phyloP scores from a whole-genome alignment of 1,139 yeast genomes.

The Lodderomyces parapsilosis region DNA sequence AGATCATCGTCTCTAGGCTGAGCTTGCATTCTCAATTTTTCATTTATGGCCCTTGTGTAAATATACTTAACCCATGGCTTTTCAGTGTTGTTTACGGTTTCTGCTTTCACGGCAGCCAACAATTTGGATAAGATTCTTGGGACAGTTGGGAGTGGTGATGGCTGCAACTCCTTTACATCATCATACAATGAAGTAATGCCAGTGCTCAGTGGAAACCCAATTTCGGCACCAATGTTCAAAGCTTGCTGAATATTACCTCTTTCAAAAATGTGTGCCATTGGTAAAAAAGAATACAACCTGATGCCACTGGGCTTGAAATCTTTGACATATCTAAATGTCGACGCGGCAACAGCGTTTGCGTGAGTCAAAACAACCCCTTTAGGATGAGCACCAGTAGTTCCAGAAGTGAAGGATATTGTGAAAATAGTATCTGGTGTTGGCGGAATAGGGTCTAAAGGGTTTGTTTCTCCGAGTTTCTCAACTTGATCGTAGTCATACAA shows the following conservation, averaged over 20 bases:
- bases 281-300: slow-evolving; percentile 23
- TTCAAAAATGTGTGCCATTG: slow-evolving; percentile 66
- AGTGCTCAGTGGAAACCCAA: slow-evolving; percentile 42
- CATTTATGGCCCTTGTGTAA: slow-evolving; percentile 29
- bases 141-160: slow-evolving; percentile 35
- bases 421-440: slow-evolving; percentile 57
- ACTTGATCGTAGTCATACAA: slow-evolving; percentile 44
- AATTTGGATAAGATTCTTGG: slow-evolving; percentile 40
- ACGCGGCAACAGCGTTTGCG: slow-evolving; percentile 49
- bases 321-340: slow-evolving; percentile 23
- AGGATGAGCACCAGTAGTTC: slow-evolving; percentile 68
- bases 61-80: slow-evolving; percentile 26
- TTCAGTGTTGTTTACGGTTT: slow-evolving; percentile 44
- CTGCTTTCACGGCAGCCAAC: slow-evolving; percentile 46
- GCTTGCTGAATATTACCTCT: slow-evolving; percentile 28
- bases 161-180: slow-evolving; percentile 35
- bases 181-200: slow-evolving; percentile 38
- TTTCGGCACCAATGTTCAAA: slow-evolving; percentile 26
- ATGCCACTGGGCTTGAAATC: slow-evolving; percentile 14
- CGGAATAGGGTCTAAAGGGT: slow-evolving; percentile 44
- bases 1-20: slow-evolving; percentile 9
- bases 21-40: slow-evolving; percentile 32
- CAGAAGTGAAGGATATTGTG: slow-evolving; percentile 76
- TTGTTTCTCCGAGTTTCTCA: slow-evolving; percentile 50
- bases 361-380: slow-evolving; percentile 70